Base-by-base conservation (phyloP, 345 rosid species). In the Schrenkiella parvula region DNA sequence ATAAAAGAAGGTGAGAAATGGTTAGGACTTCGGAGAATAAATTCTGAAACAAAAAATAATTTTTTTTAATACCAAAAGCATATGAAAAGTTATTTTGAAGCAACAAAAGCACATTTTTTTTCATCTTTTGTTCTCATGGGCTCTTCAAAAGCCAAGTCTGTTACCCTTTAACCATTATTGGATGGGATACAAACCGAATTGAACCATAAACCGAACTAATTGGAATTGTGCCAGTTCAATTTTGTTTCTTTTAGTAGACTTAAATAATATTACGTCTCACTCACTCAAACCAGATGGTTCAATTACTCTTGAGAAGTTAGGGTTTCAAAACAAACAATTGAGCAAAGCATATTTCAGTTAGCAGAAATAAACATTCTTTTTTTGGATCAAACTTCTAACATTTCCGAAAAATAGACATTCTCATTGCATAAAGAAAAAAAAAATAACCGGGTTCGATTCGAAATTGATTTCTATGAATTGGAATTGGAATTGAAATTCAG, bases 1-100 rank as follows among this genome's bases (percentile, higher is more conserved):
- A 12, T 6, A 1, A 14, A 72, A 64, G 38, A 10, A 8, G 23
- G 15, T 44, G 39, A 13, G 48, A 64, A 55, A 34, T 17, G 19
- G 37, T 54, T 13, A 5, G 25, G n/a, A n/a, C n/a, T n/a, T n/a
- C n/a, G n/a, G 46, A 62, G 66, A 65, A 73, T 54, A 55, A 47
- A 13, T 73, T 54, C 58, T 46, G 13, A 35, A 58, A 51, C 21
- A 14, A 18, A 70, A 26, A 2, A 26, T 23, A 1, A 19, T n/a
- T 6, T 13, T 47, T 31, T n/a, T n/a, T n/a, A n/a, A n/a, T n/a
- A n/a, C 34, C 59, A 65, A 65, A 73, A 64, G 76, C 47, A 66
- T 50, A 53, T 39, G 39, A 28, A 65, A 73, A 56, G 44, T 73
- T 37, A 56, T 3, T 23, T 34, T 46, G 71, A 65, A 73, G 59